These are phyloP conservation scores for Plasmopara muralis DNA, from an alignment of 352 stramenopile species.

Conservation along the genomic window DNA sequence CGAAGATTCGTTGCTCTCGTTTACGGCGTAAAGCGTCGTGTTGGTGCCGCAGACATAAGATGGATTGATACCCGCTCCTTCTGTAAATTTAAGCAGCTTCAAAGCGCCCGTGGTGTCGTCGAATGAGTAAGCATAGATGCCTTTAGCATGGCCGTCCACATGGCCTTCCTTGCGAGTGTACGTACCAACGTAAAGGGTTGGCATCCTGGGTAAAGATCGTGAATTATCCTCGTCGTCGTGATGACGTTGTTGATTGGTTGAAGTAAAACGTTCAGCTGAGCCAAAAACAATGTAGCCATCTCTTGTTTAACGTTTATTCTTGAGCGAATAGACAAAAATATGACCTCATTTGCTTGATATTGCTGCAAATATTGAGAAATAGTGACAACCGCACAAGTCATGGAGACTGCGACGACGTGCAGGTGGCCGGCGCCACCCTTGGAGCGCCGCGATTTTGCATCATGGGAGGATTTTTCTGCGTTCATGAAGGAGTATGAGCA, in stretches of 20 bases:
- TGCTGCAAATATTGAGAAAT: too few relatives aligned
- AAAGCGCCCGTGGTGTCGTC: slow-evolving; percentile 43
- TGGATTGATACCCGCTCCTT: slow-evolving; percentile 58
- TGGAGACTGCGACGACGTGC: background rate
- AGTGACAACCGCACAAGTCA: background rate
- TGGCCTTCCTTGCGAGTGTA: slow-evolving; percentile 77
- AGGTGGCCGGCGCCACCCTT: slow-evolving; percentile 12
- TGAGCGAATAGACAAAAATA: too few relatives aligned
- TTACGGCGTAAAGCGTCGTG: slow-evolving; percentile 53
- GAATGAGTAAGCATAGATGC: slow-evolving; percentile 63
- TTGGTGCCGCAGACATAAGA: slow-evolving; percentile 48
- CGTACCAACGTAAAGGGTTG: slow-evolving; percentile 71
- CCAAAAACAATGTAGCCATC: too few relatives aligned
- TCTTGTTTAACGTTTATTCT: too few relatives aligned
- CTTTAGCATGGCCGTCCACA: slow-evolving; percentile 71
- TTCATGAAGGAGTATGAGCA: slow-evolving; percentile 28
- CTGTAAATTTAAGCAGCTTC: slow-evolving; percentile 36
- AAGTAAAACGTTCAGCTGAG: background rate
- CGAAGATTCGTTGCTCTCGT: slow-evolving; percentile 54
- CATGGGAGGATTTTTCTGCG: slow-evolving; percentile 25
- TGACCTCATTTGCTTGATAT: too few relatives aligned
- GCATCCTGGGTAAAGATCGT: slow-evolving; percentile 6
- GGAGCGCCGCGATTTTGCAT: slow-evolving; percentile 17
- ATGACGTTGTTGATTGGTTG: background rate
- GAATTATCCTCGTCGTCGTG: background rate